Base-by-base conservation (phyloP, 805 yeast genomes). In the Dipodascus geniculatus region DNA sequence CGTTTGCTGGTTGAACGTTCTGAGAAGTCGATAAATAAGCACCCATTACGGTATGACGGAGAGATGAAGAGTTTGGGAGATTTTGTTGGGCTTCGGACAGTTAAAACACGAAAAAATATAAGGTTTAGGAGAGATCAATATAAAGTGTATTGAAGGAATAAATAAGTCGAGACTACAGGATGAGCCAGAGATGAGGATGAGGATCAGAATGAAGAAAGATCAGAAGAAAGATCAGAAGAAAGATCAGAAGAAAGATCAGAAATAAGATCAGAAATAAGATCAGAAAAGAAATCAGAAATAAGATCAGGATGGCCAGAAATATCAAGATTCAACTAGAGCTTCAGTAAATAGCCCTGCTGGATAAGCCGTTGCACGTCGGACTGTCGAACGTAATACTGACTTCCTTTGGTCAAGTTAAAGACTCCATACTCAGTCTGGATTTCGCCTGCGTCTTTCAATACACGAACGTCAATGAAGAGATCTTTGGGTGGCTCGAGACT, bases 371-470 rank as follows among this genome's bases (percentile, higher is more conserved):
- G 97, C 3, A 93, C 99, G 63, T 93, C 99, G 0, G 93, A 83
- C 60, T 87, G 91, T 55, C 99, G 75, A 19, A 91, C 97, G 64
- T 86, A 91, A 64, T 91, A 90, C 64, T 93, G 98, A 2, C 96
- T 86, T 66, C 91, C 91, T 63, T 90, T 91, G 2, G 95, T 87
- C 58, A 93, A 71, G 62, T 90, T 90, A 71, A 93, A 89, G 2
- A 88, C 96, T 22, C 97, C 99, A 62, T 91, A 91, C 66, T 91
- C 99, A 0, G 99, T 93, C 64, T 90, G 96, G 35, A 91, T 88
- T 65, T 93, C 98, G 1, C 99, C 99, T 0, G 96, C 97, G 62
- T 91, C 95, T 65, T 85, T 85, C 51, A 91, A 69, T 4, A 91
- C 98, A 55, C 99, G 73, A 2, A 93, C 98, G 63, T 91, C 99